Conservation (phyloP, 2,329 filamentous ascomycete species). For the Aspergillus aculeatus region DNA sequence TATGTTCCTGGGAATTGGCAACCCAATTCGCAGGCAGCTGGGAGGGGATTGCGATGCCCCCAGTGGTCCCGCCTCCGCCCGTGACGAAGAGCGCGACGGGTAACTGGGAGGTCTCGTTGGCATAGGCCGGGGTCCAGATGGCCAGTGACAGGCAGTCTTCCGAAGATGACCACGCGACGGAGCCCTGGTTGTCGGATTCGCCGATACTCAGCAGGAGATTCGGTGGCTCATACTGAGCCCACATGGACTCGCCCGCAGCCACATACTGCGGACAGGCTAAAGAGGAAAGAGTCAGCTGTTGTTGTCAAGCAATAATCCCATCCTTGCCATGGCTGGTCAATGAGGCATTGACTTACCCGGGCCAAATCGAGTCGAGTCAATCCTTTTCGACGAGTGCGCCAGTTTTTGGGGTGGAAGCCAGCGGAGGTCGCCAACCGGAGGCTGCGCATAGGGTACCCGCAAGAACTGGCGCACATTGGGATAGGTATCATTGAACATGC, state of each 20-base stretch:
- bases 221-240: background rate
- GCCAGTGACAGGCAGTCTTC: conserved; percentile 48
- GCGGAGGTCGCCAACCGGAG: conserved; percentile 1
- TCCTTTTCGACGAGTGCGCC: conserved; percentile 8
- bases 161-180: conserved; percentile 21
- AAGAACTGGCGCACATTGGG: conserved; percentile 40
- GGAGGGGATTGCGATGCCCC: conserved; percentile 38
- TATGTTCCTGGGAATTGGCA: conserved; percentile 39
- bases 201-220: conserved; percentile 9
- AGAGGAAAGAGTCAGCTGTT: conserved; percentile 7
- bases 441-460: conserved; percentile 37
- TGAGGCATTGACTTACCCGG: background rate
- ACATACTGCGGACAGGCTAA: conserved; percentile 29
- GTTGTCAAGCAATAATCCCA: background rate
- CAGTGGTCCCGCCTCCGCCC: conserved; percentile 25
- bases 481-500: conserved; percentile 32
- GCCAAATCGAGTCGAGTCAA: conserved; percentile 21
- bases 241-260: background rate
- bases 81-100: conserved; percentile 25
- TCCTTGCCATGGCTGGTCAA: no score
- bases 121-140: conserved; percentile 42
- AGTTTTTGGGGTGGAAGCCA: conserved; percentile 31
- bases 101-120: conserved; percentile 14
- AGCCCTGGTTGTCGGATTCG: conserved; percentile 17
- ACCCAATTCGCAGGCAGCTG: conserved; percentile 33